These are phyloP conservation scores for Didymella pinodella DNA, from an alignment of 2,329 filamentous ascomycete genomes.

Conservation along the genomic window DNA sequence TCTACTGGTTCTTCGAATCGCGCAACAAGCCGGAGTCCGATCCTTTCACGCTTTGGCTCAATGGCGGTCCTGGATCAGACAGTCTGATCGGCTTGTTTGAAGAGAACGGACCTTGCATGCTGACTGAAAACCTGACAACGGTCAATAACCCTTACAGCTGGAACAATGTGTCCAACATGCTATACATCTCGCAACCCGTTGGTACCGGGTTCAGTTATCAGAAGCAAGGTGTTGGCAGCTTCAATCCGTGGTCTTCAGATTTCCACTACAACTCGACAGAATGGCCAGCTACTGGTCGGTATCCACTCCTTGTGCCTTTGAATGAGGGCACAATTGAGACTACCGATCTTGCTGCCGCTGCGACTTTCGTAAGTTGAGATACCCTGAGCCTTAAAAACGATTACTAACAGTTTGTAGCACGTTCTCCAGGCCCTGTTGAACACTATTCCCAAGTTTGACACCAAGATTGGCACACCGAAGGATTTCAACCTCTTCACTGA, in stretches of 20 bases:
- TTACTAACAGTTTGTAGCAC: constrained; percentile 22
- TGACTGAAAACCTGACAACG: constrained; percentile 31
- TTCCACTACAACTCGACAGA: constrained; percentile 55
- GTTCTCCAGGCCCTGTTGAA: constrained; percentile 36
- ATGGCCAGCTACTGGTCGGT: constrained; percentile 57
- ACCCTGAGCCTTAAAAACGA: not conserved
- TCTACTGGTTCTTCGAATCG: constrained; percentile 62
- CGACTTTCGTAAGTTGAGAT: constrained; percentile 34
- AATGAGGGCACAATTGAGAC: constrained; percentile 62
- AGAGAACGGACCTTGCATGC: constrained; percentile 34
- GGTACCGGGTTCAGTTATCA: constrained; percentile 63
- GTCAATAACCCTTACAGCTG: constrained; percentile 65
- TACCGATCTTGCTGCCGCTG: constrained; percentile 64
- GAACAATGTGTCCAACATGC: constrained; percentile 66
- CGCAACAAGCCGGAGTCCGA: constrained; percentile 57
- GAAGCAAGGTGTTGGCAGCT: constrained; percentile 29
- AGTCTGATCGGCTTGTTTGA: constrained; percentile 64
- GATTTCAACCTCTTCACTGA: constrained; percentile 65
- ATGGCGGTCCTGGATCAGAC: constrained; percentile 61
- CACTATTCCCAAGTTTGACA: constrained; percentile 34
- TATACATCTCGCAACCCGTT: constrained; percentile 69
- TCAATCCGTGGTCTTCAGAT: constrained; percentile 54
- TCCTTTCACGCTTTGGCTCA: constrained; percentile 61
- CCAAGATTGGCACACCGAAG: constrained; percentile 46
- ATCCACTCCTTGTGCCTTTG: constrained; percentile 52